Percentiles rank a stretch among this genome's conserved stretches.
Evolutionary conservation across 2,329 filamentous ascomycete species (phyloP).

Genomic region (Fusarium sp.): DNA sequence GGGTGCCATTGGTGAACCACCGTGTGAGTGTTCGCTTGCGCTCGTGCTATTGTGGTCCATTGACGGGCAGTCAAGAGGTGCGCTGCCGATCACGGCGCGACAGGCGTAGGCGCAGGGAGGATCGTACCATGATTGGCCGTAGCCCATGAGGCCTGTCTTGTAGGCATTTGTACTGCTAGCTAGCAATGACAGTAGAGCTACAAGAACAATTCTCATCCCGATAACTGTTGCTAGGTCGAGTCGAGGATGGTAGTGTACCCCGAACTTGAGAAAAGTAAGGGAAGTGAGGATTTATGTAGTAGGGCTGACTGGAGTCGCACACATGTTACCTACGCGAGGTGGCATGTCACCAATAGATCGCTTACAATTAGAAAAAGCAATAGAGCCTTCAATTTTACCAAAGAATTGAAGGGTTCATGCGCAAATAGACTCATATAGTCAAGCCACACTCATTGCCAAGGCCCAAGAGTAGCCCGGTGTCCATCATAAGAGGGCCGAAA

Average conservation of each 20-base stretch:
- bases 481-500: background rate
- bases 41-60: background rate
- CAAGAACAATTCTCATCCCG: background rate
- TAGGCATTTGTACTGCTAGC: background rate
- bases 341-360: background rate
- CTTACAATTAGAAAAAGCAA: background rate
- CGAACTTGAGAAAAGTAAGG: fast-evolving
- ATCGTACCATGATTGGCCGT: background rate
- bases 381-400: fast-evolving
- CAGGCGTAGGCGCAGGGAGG: background rate
- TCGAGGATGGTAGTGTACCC: fast-evolving
- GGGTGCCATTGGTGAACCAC: background rate
- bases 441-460: background rate
- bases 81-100: background rate
- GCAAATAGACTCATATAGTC: background rate
- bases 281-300: background rate
- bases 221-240: fast-evolving
- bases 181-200: background rate
- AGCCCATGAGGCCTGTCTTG: background rate
- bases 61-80: background rate
- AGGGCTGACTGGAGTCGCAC: background rate
- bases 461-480: no score
- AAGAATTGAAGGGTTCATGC: fast-evolving
- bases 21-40: background rate
- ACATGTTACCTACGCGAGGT: no score